Conservation (phyloP, 2,329 filamentous ascomycete species). For the Aspergillus spinulosporus region DNA sequence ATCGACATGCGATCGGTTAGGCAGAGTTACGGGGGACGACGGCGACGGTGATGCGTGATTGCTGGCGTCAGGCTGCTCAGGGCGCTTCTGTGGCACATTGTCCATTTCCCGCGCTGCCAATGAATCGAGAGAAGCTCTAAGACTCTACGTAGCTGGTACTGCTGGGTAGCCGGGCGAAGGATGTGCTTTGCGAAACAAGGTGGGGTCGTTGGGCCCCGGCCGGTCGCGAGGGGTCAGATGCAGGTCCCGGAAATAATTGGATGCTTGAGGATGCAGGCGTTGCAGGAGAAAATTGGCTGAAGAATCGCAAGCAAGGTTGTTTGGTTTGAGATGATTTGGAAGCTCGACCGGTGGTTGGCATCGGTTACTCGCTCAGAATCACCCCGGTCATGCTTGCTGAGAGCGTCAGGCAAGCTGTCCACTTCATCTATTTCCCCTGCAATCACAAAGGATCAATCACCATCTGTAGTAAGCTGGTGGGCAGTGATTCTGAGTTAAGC, state of each 20-base stretch:
- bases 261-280: slow-evolving; percentile 2
- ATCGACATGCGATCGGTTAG: slow-evolving; percentile 12
- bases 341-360: background rate
- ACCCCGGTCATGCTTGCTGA: background rate
- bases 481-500: slow-evolving; percentile 3
- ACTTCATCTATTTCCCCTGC: slow-evolving; percentile 1
- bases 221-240: slow-evolving; percentile 2
- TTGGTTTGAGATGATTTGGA: background rate
- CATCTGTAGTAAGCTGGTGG: slow-evolving; percentile 2
- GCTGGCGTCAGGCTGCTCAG: slow-evolving; percentile 13
- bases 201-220: slow-evolving; percentile 8
- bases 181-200: slow-evolving; percentile 11
- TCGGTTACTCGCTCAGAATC: background rate
- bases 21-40: slow-evolving; percentile 6
- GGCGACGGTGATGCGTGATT: slow-evolving; percentile 6
- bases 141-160: background rate
- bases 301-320: background rate
- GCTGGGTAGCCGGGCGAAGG: slow-evolving; percentile 1
- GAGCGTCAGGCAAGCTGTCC: background rate
- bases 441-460: slow-evolving; percentile 10
- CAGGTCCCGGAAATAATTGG: slow-evolving; percentile 11
- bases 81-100: slow-evolving; percentile 20
- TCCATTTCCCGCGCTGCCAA: slow-evolving; percentile 21
- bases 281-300: background rate
- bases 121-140: slow-evolving; percentile 1